Base-by-base conservation (phyloP, 2,329 filamentous ascomycete species). In the Alternaria viburni region DNA sequence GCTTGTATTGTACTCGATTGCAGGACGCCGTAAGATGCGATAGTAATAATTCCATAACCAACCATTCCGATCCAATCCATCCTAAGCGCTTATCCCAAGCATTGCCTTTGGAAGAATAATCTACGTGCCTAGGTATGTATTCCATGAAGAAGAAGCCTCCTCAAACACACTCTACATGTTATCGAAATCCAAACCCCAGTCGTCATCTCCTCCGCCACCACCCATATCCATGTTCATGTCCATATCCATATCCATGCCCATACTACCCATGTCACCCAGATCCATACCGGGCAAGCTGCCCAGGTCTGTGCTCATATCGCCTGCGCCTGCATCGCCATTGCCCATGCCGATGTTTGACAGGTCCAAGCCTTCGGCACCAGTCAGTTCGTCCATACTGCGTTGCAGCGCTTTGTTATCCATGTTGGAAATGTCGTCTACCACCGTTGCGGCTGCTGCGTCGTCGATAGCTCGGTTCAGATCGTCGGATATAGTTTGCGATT, bases 141-240 rank as follows among this genome's bases (percentile, higher is more conserved):
- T 46, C 12, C 12, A 32, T 30, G 30, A 30, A 17, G 15, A 41
- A 13, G 28, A 30, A 30, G 12, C 6, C n/a, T 59, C 30, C 25
- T 21, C 8, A 21, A 52, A 54, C 55, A 50, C 15, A 2, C 52
- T 11, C 69, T 74, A 77, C 76, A 79, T 79, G 59, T 76, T 75
- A 51, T 75, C 71, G 75, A 83, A 81, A 57, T 83, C 79, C 65
- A 85, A 67, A 1, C 79, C 83, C 65, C 81, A 83, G 64, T 76
- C 74, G 58, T 77, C 70, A 61, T 78, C 73, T n/a, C 68, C 75
- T 47, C 69, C 75, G 28, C 74, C 74, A 15, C 69, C 71, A 25
- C 74, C 74, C 15, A 68, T 70, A 51, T 70, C 72, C 64, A 76
- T 72, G 6, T 68, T 67, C 71, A 73, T 72, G 28, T 65, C 65